Conservation (phyloP, 805 yeast genomes). For the Metschnikowia peoriensis region DNA sequence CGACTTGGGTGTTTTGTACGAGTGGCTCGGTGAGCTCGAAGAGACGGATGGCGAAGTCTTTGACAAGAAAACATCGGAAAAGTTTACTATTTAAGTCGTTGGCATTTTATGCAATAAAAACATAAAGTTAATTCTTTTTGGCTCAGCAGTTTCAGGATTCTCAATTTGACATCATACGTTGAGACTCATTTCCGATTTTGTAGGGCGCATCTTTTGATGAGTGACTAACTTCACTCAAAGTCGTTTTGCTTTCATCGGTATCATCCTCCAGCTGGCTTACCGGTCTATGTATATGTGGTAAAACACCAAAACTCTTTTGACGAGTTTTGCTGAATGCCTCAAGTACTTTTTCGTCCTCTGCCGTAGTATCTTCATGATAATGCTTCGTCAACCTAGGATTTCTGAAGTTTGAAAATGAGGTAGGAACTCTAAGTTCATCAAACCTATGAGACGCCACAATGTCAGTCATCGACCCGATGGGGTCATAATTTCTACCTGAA, state of each 20-base stretch:
- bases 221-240: constrained; percentile 8
- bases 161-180: constrained; percentile 2
- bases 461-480: constrained; percentile 16
- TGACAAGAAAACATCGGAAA: constrained; percentile 17
- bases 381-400: constrained; percentile 19
- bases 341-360: background rate
- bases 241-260: constrained; percentile 9
- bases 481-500: constrained; percentile 3
- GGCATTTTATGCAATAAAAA: background rate
- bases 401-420: constrained; percentile 10
- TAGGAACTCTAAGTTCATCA: constrained; percentile 10
- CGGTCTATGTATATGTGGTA: constrained; percentile 4
- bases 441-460: constrained; percentile 13
- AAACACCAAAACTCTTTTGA: constrained; percentile 19
- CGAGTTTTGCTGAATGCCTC: constrained; percentile 3
- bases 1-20: constrained; percentile 42
- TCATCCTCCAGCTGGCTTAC: constrained; percentile 12
- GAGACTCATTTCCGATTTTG: background rate
- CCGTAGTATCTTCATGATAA: constrained; percentile 12
- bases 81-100: constrained; percentile 9
- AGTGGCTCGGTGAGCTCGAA: constrained; percentile 42
- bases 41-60: constrained; percentile 16
- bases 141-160: no score
- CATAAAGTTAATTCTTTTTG: no score
- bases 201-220: constrained; percentile 1